Conservation (phyloP, 768 basidiomycete species). For the Hebeloma cylindrosporum region DNA sequence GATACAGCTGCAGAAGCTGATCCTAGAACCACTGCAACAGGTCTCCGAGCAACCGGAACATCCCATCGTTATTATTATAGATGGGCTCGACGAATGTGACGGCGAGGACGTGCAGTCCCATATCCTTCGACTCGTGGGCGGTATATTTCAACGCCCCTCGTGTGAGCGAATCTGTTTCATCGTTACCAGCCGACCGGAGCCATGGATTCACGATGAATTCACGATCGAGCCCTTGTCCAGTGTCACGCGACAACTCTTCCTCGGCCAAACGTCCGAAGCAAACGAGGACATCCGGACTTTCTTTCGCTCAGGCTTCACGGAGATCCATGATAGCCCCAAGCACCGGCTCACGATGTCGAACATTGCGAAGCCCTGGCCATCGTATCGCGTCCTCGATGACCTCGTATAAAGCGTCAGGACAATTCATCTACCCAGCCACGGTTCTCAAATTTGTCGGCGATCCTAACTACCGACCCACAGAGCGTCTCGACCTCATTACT, state of each 20-base stretch:
- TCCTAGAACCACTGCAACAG: background rate
- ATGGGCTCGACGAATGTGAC: conserved; percentile 24
- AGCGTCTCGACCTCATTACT: background rate
- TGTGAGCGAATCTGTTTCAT: conserved; percentile 22
- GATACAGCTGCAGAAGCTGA: background rate
- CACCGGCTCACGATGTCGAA: no score
- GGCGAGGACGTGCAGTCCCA: conserved; percentile 5
- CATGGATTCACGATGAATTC: conserved; percentile 13
- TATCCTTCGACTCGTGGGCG: conserved; percentile 10
- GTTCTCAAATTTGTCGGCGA: conserved; percentile 4
- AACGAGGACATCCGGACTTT: no score
- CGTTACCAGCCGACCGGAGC: conserved; percentile 22
- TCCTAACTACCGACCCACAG: background rate
- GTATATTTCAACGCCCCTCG: conserved; percentile 2
- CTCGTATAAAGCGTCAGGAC: conserved; percentile 5
- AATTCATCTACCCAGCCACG: conserved; percentile 8
- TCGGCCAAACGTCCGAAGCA: no score
- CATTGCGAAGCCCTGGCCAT: background rate
- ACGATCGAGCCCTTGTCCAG: background rate
- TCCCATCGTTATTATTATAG: conserved; percentile 16
- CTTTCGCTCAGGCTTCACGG: no score
- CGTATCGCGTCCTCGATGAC: background rate
- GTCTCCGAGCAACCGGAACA: background rate
- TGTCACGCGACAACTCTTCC: background rate
- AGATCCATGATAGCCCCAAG: no score